These are phyloP conservation scores for Colletotrichum camelliae DNA, from an alignment of 2,329 filamentous ascomycete species.

Conservation along the genomic window DNA sequence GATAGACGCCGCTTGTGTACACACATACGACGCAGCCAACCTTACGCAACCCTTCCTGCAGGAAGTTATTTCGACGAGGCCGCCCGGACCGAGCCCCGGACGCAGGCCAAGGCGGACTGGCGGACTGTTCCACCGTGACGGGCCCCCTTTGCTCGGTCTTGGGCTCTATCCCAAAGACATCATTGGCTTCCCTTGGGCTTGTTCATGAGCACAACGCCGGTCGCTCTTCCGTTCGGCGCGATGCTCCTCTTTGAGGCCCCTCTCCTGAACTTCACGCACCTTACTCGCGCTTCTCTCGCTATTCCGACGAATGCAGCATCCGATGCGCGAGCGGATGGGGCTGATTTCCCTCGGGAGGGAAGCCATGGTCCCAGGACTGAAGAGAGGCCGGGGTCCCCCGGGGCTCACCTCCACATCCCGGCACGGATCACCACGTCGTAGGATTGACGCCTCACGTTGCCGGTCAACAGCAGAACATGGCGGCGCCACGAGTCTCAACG, in stretches of 20 bases:
- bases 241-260: neutral
- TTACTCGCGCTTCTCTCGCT: conserved; percentile 9
- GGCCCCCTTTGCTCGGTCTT: conserved; percentile 4
- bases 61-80: neutral
- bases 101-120: conserved; percentile 12
- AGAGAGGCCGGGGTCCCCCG: neutral
- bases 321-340: neutral
- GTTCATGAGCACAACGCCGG: neutral
- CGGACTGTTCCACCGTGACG: conserved; percentile 9
- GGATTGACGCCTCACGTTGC: conserved; percentile 1
- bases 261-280: neutral
- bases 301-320: conserved; percentile 2
- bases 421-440: neutral
- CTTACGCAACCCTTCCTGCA: neutral
- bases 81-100: conserved; percentile 10
- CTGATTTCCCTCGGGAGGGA: neutral
- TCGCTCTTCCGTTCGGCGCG: conserved; percentile 6
- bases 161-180: neutral
- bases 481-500: conserved; percentile 9
- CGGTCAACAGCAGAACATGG: conserved; percentile 2
- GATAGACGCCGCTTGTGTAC: neutral
- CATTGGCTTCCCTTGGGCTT: neutral
- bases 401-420: neutral
- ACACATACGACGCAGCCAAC: neutral
- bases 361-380: neutral